Base-by-base conservation (phyloP, 805 yeast species). In the Kodamaea hsintzibuensis region DNA sequence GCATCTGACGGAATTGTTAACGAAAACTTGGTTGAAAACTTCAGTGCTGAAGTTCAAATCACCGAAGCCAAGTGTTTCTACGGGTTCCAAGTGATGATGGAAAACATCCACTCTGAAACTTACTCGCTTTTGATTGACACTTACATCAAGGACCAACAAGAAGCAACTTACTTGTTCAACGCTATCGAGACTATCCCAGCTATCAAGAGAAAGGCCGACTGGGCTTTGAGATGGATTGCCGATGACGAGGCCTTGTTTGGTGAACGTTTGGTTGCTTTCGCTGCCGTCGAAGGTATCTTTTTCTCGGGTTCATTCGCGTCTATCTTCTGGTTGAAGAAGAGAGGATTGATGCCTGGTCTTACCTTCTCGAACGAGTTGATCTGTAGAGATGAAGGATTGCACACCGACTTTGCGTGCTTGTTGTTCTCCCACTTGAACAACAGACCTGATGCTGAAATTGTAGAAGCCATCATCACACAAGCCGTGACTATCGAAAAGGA, bases 41-140 rank as follows among this genome's bases (percentile, higher is more conserved):
- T 93, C 79, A 87, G 96, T 54, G 96, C 97, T 60, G 98, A 93
- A 77, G 98, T 95, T 57, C 97, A 92, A 76, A 77, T 90, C 60
- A 95, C 99, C 54, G 99, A 93, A 80, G 99, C 98, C 66, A 92
- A 93, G 75, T 92, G 97, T 74, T 95, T 93, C 82, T 93, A 93
- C 73, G 99, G 99, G 47, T 93, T 95, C 89, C 99, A 93, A 80
- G 95, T 93, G 75, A 92, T 92, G 98, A 95, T 95, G 93, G 99
- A 93, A 79, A 93, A 95, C 82, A 95, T 93, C 69, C 99, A 93
- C 76, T 87, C 97, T 19, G 99, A 93, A 79, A 95, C 98, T 47
- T 93, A 93, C 79, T 93, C 98, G 7, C 79, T 95, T 62, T 83
- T 95, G 70, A 91, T 93, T 63, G 99, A 93, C 72, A 85, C 97